Percentiles rank a stretch among this genome's conserved stretches.
Conservation (phyloP, 768 basidiomycete genomes). For the Boletus rubropictus region DNA sequence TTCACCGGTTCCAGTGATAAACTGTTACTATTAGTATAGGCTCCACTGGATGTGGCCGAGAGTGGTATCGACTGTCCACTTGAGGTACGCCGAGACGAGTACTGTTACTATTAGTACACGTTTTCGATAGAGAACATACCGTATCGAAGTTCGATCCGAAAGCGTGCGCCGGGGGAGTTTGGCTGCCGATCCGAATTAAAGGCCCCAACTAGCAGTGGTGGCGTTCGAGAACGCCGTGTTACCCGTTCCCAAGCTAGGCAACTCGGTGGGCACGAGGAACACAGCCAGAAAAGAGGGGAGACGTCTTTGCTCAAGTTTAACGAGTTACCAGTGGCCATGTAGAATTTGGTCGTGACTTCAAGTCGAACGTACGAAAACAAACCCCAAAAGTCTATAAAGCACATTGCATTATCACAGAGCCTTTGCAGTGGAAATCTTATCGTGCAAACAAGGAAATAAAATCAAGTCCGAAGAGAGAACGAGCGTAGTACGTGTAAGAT, state of each 20-base stretch:
- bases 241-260: no score
- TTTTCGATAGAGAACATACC: not conserved
- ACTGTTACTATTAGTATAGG: not conserved
- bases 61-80: not conserved
- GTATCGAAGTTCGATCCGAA: not conserved
- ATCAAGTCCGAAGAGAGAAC: not conserved
- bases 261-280: no score
- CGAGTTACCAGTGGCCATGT: no score
- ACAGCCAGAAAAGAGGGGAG: no score
- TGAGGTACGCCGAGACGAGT: not conserved
- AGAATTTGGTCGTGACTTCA: no score
- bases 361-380: no score
- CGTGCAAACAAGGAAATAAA: not conserved
- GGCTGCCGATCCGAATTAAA: not conserved
- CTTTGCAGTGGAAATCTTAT: not conserved
- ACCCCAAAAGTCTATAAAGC: not conserved
- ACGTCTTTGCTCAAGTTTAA: no score
- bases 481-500: not conserved
- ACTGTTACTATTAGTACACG: not conserved
- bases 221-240: not conserved
- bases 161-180: not conserved
- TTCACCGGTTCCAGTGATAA: not conserved
- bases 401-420: constrained; percentile 7
- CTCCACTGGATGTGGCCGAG: not conserved
- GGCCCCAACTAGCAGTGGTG: not conserved